Base-by-base conservation (phyloP, 805 yeast species). In the Candida ortonii region DNA sequence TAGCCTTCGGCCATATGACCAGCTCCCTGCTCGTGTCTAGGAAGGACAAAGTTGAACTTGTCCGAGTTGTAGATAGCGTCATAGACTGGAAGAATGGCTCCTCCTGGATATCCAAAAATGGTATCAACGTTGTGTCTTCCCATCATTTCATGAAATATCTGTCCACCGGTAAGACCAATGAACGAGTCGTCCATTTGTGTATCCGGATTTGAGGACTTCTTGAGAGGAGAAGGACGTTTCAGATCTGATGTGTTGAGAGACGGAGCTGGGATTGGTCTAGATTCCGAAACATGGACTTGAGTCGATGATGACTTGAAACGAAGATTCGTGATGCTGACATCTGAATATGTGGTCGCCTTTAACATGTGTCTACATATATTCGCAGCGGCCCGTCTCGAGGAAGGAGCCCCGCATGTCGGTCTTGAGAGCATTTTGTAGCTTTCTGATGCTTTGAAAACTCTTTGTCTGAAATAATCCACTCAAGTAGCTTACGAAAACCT, bases 1-100 rank as follows among this genome's bases (percentile, higher is more conserved):
- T 93, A 93, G 41, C 98, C 98, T 67, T 93, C 97, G 37, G 98
- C 98, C 97, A 93, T 93, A 65, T 93, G 98, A 34, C 98, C 98
- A 12, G 97, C 98, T 61, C 98, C 98, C 67, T 93, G 98, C 65
- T 93, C 98, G 62, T 93, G 97, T 54, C 94, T 77, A 30, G 98
- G 98, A 46, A 93, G 69, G 37, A 93, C 85, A 58, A 93, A 93
- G 50, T 81, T 78, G 72, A 93, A 90, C 55, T 84, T 77, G 38
- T 81, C 79, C 14, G 96, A 84, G 68, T 90, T 84, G 71, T 83
- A 85, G 50, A 93, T 93, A 49, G 97, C 97, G 60, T 93, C 98
- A 58, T 84, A 93, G 16, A 93, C 98, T 10, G 98, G 97, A 53
- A 93, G 73, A 55, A 93, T 93, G 49, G 98, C 98, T 61, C 98